Evolutionary conservation across 2,329 filamentous ascomycete genomes (phyloP).

Genomic region (Clarireedia homoeocarpa): DNA sequence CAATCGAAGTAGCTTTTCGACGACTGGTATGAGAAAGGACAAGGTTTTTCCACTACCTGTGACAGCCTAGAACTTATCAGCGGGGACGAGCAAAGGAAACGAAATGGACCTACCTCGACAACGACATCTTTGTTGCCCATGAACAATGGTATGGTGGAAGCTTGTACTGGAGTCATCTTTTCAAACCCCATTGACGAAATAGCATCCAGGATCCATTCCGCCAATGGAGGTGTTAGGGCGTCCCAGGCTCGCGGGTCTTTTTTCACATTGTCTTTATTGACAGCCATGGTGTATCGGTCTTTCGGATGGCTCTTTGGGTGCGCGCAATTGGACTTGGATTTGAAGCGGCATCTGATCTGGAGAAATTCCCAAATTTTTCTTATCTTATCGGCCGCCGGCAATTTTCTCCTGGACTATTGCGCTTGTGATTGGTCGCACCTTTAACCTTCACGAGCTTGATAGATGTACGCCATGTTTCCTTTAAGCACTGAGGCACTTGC

Average conservation of each 20-base stretch:
- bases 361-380: constrained; percentile 3
- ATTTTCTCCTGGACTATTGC: not conserved
- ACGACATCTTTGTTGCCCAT: constrained; percentile 88
- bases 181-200: constrained; percentile 77
- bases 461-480: not conserved
- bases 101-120: constrained; percentile 52
- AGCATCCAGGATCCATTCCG: constrained; percentile 80
- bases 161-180: constrained; percentile 91
- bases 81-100: not conserved
- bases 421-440: not conserved
- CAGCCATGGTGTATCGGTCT: not conserved
- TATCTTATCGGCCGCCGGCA: constrained; percentile 3
- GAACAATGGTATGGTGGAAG: constrained; percentile 81
- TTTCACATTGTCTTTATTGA: constrained; percentile 26
- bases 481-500: not conserved
- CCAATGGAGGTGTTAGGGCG: constrained; percentile 59
- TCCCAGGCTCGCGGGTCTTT: constrained; percentile 54
- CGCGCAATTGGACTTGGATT: too few relatives aligned
- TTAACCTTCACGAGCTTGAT: not conserved
- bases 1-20: constrained; percentile 72
- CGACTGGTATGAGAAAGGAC: constrained; percentile 74
- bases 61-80: constrained; percentile 51
- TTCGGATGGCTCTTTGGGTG: not conserved
- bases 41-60: constrained; percentile 89
- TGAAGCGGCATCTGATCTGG: not conserved